A percentile compares a stretch with the other conserved stretches of the same genome.
Conservation (phyloP, 345 rosid genomes). For the Linum trigynum region DNA sequence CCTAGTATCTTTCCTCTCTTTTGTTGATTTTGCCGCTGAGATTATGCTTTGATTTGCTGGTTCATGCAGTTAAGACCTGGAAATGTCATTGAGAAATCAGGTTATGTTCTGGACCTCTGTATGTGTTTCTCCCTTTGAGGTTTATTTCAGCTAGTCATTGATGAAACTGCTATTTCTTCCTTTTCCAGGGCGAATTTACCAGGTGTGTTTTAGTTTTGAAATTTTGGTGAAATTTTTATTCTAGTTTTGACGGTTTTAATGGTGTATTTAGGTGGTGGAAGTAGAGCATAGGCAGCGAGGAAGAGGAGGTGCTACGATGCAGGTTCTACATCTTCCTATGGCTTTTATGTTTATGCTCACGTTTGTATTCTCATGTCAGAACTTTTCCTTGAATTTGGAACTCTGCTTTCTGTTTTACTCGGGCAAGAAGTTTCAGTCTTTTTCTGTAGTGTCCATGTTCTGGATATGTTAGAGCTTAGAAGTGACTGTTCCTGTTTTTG, state of each 20-base stretch:
- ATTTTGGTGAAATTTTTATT: background rate
- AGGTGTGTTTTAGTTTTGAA: conserved; percentile 31
- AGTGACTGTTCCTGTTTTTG: background rate
- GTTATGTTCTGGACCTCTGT: conserved; percentile 22
- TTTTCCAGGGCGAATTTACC: conserved; percentile 58
- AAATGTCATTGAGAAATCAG: conserved; percentile 80
- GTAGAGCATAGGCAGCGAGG: conserved; percentile 82
- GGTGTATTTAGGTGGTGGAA: conserved; percentile 47
- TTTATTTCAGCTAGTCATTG: background rate
- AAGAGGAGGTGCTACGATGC: conserved; percentile 89
- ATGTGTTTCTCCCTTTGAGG: background rate
- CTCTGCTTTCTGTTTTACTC: background rate
- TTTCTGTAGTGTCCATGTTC: background rate
- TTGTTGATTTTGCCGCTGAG: too few relatives aligned
- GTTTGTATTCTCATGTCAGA: background rate
- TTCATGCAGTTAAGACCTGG: conserved; percentile 62
- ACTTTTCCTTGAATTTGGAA: background rate
- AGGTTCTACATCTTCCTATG: conserved; percentile 29
- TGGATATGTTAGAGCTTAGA: background rate
- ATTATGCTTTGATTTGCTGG: background rate
- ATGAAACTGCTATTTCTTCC: background rate
- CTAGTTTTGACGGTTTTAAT: background rate
- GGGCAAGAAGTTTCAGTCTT: background rate
- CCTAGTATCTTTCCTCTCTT: background rate
- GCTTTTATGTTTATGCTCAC: background rate